phyloP scores from a whole-genome alignment of 1,139 yeast species.

The Hyphopichia pseudoburtonii region DNA sequence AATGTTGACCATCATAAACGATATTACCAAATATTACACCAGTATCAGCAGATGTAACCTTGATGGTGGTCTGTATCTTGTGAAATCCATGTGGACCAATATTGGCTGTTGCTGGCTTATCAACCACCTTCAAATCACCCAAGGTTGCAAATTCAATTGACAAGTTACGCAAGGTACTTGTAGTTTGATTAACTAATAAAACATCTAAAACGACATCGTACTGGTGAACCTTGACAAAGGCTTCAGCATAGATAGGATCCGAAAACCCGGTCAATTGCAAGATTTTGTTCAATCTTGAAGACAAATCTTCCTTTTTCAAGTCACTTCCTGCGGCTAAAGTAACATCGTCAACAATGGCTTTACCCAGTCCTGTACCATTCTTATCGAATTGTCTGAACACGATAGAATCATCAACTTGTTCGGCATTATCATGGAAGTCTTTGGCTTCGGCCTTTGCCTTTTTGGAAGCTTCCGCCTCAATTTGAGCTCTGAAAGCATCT shows the following conservation, averaged over 20 bases:
- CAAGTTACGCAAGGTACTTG: conserved; percentile 83
- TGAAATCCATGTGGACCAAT: conserved; percentile 97
- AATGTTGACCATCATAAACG: conserved; percentile 94
- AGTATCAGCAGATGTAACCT: conserved; percentile 96
- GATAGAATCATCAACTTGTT: conserved; percentile 78
- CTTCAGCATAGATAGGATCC: conserved; percentile 98
- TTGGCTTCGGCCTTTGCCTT: conserved; percentile 60
- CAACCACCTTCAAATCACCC: conserved; percentile 94
- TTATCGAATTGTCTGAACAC: conserved; percentile 79
- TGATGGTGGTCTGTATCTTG: conserved; percentile 82
- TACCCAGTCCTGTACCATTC: conserved; percentile 37
- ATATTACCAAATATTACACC: conserved; percentile 97
- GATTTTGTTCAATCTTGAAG: conserved; percentile 82
- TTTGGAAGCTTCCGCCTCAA: conserved; percentile 53
- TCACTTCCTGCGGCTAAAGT: conserved; percentile 47
- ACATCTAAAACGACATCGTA: conserved; percentile 95
- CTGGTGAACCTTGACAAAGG: conserved; percentile 91
- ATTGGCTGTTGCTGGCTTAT: conserved; percentile 88
- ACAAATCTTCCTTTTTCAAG: conserved; percentile 55
- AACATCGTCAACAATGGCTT: conserved; percentile 48
- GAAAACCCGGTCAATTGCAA: conserved; percentile 95
- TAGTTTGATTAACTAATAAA: conserved; percentile 90
- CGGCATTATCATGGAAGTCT: conserved; percentile 64
- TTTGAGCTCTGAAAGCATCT: conserved; percentile 72
- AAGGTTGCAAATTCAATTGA: conserved; percentile 95